A percentile compares a stretch with the other conserved stretches of the same genome.
phyloP scores from a whole-genome alignment of 169 alveolate species.

The Miamiensis avidus region DNA sequence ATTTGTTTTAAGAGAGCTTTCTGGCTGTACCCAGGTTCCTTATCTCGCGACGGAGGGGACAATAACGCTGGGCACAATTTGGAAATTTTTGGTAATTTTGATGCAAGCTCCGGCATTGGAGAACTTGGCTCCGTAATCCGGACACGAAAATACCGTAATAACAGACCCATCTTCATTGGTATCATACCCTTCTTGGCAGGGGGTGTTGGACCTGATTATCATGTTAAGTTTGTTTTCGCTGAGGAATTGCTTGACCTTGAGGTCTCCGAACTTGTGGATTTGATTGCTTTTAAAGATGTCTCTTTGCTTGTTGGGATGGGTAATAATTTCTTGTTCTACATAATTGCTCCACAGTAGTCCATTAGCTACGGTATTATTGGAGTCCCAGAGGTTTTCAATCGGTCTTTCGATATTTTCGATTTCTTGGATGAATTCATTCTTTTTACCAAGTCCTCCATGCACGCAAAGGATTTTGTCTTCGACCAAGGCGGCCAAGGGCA shows the following conservation, averaged over 20 bases:
- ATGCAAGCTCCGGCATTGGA: slow-evolving; percentile 1
- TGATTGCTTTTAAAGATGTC: slow-evolving; percentile 29
- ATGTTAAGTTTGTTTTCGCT: slow-evolving; percentile 80
- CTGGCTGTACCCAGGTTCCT: slow-evolving; percentile 24
- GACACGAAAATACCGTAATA: background rate
- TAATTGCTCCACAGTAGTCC: slow-evolving; percentile 35
- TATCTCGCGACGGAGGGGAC: background rate
- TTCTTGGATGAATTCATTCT: slow-evolving; percentile 88
- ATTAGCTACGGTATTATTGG: slow-evolving; percentile 24
- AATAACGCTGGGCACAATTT: slow-evolving; percentile 4
- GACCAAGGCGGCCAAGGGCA: slow-evolving; percentile 98
- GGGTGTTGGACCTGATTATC: slow-evolving; percentile 97
- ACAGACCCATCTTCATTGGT: slow-evolving; percentile 94
- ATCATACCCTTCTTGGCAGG: slow-evolving; percentile 98
- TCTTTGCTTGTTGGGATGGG: slow-evolving; percentile 20
- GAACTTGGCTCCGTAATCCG: slow-evolving; percentile 13
- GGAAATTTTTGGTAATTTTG: slow-evolving; percentile 12
- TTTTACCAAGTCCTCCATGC: slow-evolving; percentile 99
- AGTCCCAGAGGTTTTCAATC: slow-evolving; percentile 71
- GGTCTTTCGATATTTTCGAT: slow-evolving; percentile 93
- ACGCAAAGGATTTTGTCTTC: slow-evolving; percentile 97
- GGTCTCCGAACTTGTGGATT: slow-evolving; percentile 22
- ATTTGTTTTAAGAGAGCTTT: slow-evolving; percentile 8
- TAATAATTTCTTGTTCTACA: slow-evolving; percentile 23
- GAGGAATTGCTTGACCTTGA: slow-evolving; percentile 80